Base-by-base conservation (phyloP, 1,139 yeast species). In the Scheffersomyces parashehatae region DNA sequence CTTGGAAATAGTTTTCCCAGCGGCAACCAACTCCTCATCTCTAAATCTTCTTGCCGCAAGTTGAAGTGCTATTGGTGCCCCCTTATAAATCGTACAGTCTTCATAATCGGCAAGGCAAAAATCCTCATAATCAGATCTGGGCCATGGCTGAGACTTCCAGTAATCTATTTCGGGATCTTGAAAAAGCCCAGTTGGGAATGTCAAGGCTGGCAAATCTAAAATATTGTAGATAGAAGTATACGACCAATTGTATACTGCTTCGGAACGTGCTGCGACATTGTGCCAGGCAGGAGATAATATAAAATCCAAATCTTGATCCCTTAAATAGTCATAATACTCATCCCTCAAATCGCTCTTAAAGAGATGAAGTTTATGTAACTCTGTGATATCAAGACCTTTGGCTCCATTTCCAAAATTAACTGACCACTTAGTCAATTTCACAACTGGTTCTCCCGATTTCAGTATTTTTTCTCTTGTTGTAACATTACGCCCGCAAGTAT, bases 121-220 rank as follows among this genome's bases (percentile, higher is more conserved):
- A 39, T 46, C 39, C 37, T 52, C 55, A 42, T 49, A 40, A 14
- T 46, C 48, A 11, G 49, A 45, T 45, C 54, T 49, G 13, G 13
- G 13, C 13, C 13, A 13, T 13, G 13, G 63, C 35, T 74, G 11
- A 34, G 13, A 42, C 29, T 40, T 52, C 53, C 60, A 45, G 52
- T 40, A 40, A 44, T 68, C 59, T n/a, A 49, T 37, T 3, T 28
- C 48, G 40, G 67, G 68, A 40, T 53, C 55, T 34, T 50, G 55
- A 47, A 45, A 47, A 38, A 54, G 43, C n/a, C 57, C 56, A 1
- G 58, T 53, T 28, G 50, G 58, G 39, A 53, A 42, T 7, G 45
- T 43, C 42, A 54, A 46, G 4, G 48, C 42, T 13, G 58, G 58
- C 38, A 54, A 45, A 43, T 54, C 58, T 16, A 54, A 35, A 30